Conservation (phyloP, 2,329 filamentous ascomycete genomes). For the Ilyonectria sp. region DNA sequence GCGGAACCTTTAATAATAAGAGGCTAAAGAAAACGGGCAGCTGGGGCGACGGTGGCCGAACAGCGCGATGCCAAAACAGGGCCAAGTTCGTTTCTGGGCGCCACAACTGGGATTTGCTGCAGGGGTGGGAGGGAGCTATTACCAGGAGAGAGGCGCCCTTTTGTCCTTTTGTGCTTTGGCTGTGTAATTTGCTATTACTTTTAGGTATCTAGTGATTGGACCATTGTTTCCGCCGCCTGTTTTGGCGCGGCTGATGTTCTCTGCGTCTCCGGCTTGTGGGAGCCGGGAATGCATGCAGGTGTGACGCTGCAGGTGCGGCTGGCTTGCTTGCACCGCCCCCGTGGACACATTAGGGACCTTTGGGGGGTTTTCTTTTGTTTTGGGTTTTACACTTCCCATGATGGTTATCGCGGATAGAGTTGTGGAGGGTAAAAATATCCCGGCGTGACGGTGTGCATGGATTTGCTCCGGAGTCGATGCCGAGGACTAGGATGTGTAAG, state of each 20-base stretch:
- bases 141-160: not conserved
- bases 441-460: not conserved
- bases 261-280: not conserved
- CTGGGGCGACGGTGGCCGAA: not conserved
- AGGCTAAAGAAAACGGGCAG: not conserved
- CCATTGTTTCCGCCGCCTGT: not conserved
- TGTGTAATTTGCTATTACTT: constrained; percentile 10
- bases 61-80: not conserved
- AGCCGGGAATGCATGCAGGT: not conserved
- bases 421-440: constrained; percentile 7
- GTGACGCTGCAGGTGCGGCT: not conserved
- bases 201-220: constrained; percentile 18
- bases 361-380: not conserved
- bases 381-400: not conserved
- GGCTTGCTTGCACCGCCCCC: not conserved
- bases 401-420: constrained; percentile 18
- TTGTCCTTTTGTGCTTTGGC: not conserved
- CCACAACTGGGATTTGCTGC: constrained; percentile 27
- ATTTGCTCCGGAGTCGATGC: not conserved
- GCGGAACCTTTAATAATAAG: not conserved
- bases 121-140: not conserved
- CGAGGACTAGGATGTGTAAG: not conserved
- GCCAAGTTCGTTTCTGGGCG: constrained; percentile 2
- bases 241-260: not conserved
- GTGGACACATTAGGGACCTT: not conserved